Base-by-base conservation (phyloP, 345 rosid species). In the Microcos paniculata region DNA sequence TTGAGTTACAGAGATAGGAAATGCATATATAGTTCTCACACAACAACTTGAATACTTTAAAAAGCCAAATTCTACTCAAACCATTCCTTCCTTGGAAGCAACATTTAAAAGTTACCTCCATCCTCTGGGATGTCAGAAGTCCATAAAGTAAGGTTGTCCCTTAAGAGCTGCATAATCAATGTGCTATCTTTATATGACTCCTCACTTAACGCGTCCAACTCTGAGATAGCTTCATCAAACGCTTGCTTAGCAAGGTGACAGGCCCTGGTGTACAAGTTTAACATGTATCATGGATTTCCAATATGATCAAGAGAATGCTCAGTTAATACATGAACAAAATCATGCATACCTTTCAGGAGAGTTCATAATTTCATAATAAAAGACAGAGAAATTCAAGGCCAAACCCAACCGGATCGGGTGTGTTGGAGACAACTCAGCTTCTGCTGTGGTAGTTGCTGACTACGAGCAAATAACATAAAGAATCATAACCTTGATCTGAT, bases 141-240 rank as follows among this genome's bases (percentile, higher is more conserved):
- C 95, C 95, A 90, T 70, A 90, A 79, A 75, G 91, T 86, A 72
- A 90, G 90, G 79, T 90, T 90, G 83, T 90, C 95, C 82, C 95
- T 85, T 38, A 88, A 78, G 55, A 90, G 92, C 68, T 88, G 95
- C 95, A 90, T 85, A 63, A 90, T 90, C 77, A 90, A 80, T 46
- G 92, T 90, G 87, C 92, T 90, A 63, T 90, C 95, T 65, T 90
- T 90, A 82, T 88, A 90, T 42, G 94, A 90, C 70, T 88, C 92
- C 83, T 90, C 94, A 35, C 84, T 85, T 21, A 88, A 75, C n/a
- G 83, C 77, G 81, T 90, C 95, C 85, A 90, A 80, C 76, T 90
- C 92, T 2, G 92, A 78, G 75, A 90, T 90, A 65, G 92, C 95
- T 55, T 87, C 95, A 79, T 90, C 95, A 38, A 90, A 90, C 23